Base-by-base conservation (phyloP, 1,139 yeast genomes). In the Diutina catenulata region DNA sequence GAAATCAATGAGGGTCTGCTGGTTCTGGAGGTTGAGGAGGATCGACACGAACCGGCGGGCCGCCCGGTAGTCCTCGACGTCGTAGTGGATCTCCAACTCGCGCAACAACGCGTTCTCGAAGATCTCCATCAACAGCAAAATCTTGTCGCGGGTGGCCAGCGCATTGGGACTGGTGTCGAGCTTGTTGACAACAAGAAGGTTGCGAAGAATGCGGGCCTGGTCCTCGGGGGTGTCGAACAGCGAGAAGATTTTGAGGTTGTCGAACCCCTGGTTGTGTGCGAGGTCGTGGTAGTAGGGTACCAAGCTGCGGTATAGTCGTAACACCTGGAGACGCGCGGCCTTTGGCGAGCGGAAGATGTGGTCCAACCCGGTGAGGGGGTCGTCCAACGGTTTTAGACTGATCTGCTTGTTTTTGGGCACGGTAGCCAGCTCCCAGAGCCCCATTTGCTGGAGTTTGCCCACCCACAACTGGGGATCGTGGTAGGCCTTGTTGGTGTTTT, bases 31-130 rank as follows among this genome's bases (percentile, higher is more conserved):
- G 18, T 56, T 57, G 4, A 62, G 52, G 41, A 68, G 49, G 6
- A 68, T 63, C 26, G 47, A 41, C 3, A 64, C 68, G 42, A 63
- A 67, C 27, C 53, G 44, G 27, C 53, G 51, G 13, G 69, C 57
- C 21, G 56, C 50, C 10, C 49, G 51, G 46, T 58, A 70, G 39
- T 81, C 77, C 39, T 68, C 62, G 3, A 64, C 55, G 38, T 72
- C 77, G 46, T 73, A 72, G 46, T 69, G 74, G 28, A 67, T 59
- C 41, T 81, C 93, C 46, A 87, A 66, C 47, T 86, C 95, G 37
- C 76, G 60, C 25, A 83, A 53, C 7, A 82, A 68, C 0, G 93
- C 86, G 50, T 72, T 80, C 39, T 81, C 81, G 51, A 84, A 83
- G 28, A 82, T 64, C 49, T 81, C 93, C 37, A 76, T 57, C n/a